Base-by-base conservation (phyloP, 1,284 basidiomycete species). In the Trichosporon asahii region DNA sequence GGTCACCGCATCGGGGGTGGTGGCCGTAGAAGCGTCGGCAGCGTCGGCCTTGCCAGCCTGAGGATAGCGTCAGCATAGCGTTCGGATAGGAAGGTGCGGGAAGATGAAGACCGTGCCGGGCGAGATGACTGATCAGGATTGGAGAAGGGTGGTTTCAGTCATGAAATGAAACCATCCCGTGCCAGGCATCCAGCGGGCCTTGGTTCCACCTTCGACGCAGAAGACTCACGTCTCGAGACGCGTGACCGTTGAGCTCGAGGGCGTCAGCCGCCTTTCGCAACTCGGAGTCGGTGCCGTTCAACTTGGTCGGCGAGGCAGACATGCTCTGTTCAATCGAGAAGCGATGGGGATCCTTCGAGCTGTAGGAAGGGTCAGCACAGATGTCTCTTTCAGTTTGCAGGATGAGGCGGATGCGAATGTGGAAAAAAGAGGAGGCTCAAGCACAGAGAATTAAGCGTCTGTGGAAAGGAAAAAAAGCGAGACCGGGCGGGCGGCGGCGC, bases 171-270 rank as follows among this genome's bases (percentile, higher is more conserved):
- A 60, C 57, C 57, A 2, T 61, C 27, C 29, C 55, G 55, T 61
- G 29, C 18, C 57, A 61, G 57, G 23, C 57, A 29, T 61, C 27
- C 55, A 27, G 55, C 25, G 49, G 27, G 65, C 44, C n/a, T 27
- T 15, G 55, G 14, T 18, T n/a, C 55, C 55, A 60, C 27, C 55
- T 29, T 18, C 35, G 31, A 14, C 27, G 33, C 31, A 6, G 21
- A 31, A n/a, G 27, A 78, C 78, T 66, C 68, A 80, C 80, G 72
- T 80, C 77, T 31, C 76, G 68, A 79, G 79, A 61, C 77, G 66
- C 76, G 69, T 81, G 79, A 40, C 80, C 80, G 68, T 79, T 79
- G 49, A 72, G 67, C 63, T 73, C 76, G 27, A 67, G 72, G 35
- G 69, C 63, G 66, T 67, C 68, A 46, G 64, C 65, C 66, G 60